Percentiles rank a stretch among this genome's conserved stretches.
Conservation (phyloP, 768 basidiomycete genomes). For the Floccularia luteovirens region DNA sequence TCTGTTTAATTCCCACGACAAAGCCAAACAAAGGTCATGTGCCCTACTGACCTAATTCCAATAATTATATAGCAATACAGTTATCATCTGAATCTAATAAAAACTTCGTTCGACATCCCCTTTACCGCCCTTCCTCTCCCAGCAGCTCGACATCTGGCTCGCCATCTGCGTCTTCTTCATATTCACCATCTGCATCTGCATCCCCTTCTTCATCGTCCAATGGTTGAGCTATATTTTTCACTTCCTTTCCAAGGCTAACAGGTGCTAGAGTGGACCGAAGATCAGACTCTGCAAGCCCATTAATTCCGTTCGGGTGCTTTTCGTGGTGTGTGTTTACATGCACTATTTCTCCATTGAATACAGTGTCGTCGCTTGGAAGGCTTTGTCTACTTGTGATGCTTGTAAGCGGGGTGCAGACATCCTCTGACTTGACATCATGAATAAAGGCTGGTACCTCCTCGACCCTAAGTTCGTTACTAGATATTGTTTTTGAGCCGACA, state of each 20-base stretch:
- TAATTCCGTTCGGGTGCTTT: conserved; percentile 3
- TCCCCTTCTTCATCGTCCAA: conserved; percentile 29
- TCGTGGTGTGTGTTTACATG: not conserved
- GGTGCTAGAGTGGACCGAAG: conserved; percentile 18
- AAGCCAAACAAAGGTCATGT: conserved; percentile 14
- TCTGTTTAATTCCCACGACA: conserved; percentile 15
- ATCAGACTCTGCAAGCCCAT: conserved; percentile 18
- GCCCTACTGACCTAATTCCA: not conserved
- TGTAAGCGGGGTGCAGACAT: conserved; percentile 40
- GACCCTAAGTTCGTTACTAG: not conserved
- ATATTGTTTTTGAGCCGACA: too few species aligned
- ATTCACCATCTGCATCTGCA: conserved; percentile 31
- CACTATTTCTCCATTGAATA: conserved; percentile 29
- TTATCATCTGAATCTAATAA: too few species aligned
- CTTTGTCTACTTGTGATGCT: conserved; percentile 46
- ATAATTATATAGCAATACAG: conserved; percentile 1
- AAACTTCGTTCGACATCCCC: too few species aligned
- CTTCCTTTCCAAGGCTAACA: conserved; percentile 18
- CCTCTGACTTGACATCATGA: conserved; percentile 43
- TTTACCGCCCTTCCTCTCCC: conserved; percentile 18
- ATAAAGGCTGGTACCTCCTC: conserved; percentile 1
- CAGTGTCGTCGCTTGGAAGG: conserved; percentile 53
- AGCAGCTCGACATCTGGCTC: conserved; percentile 25
- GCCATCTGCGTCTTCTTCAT: conserved; percentile 36
- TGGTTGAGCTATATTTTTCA: conserved; percentile 20